Evolutionary conservation across 768 basidiomycete species (phyloP).

Genomic region (Pleurotus cornucopiae): DNA sequence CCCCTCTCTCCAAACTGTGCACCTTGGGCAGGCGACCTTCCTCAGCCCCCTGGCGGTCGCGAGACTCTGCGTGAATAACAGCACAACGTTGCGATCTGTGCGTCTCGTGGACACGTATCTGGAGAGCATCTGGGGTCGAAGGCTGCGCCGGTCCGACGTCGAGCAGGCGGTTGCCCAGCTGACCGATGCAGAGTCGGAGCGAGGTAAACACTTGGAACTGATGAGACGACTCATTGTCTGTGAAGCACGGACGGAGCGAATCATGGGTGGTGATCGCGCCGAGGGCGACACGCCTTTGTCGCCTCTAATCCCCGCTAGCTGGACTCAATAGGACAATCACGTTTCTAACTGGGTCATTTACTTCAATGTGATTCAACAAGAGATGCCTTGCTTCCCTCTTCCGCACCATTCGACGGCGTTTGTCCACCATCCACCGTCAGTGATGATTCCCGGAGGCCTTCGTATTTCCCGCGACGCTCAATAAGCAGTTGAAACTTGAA

Average conservation of each 20-base stretch:
- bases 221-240: slow-evolving; percentile 40
- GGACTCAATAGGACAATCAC: too few species aligned
- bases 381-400: neutral
- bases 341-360: neutral
- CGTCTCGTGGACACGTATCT: slow-evolving; percentile 50
- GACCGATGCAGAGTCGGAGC: slow-evolving; percentile 7
- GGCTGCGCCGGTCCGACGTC: slow-evolving; percentile 45
- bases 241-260: slow-evolving; percentile 47
- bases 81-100: slow-evolving; percentile 25
- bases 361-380: neutral
- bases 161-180: slow-evolving; percentile 28
- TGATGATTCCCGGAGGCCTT: too few species aligned
- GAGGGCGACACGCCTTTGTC: neutral
- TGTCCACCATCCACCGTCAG: neutral
- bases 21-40: slow-evolving; percentile 47
- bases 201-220: slow-evolving; percentile 20
- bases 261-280: slow-evolving; percentile 48
- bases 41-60: slow-evolving; percentile 37
- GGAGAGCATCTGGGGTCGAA: slow-evolving; percentile 55
- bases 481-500: neutral
- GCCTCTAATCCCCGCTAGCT: too few species aligned
- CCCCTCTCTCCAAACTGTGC: slow-evolving; percentile 35
- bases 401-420: neutral
- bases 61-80: slow-evolving; percentile 20
- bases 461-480: neutral